Conservation (phyloP, 2,329 filamentous ascomycete genomes). For the Colletotrichum liriopes region DNA sequence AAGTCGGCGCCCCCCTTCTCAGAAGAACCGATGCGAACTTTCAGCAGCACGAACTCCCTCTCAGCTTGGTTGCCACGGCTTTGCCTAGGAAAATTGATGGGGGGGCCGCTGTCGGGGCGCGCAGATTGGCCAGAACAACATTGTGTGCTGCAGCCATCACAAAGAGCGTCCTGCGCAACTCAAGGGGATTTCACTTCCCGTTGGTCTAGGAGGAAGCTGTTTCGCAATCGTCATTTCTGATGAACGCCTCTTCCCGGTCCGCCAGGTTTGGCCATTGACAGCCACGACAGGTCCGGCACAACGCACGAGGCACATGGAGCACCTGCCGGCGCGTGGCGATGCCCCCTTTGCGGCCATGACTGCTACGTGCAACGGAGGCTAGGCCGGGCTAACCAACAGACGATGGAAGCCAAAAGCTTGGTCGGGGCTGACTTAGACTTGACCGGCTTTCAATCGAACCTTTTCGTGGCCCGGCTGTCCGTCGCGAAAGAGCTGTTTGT, state of each 20-base stretch:
- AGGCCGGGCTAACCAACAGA: background rate
- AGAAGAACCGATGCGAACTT: background rate
- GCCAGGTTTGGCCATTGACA: background rate
- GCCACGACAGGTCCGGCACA: background rate
- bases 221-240: background rate
- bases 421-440: background rate
- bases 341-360: background rate
- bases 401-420: background rate
- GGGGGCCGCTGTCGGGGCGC: background rate
- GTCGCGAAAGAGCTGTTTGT: background rate
- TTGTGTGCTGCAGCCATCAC: background rate
- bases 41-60: background rate
- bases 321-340: background rate
- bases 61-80: background rate
- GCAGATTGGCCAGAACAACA: background rate
- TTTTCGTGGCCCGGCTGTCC: background rate
- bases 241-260: background rate
- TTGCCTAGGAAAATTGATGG: background rate
- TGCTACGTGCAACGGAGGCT: background rate
- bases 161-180: too few relatives aligned
- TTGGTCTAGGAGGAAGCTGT: background rate
- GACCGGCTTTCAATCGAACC: background rate
- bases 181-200: background rate
- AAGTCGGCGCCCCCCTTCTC: background rate
- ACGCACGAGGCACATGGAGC: background rate